phyloP scores from a whole-genome alignment of 176 grass and related monocot genomes.

The Hsuehochloa calcarea region DNA sequence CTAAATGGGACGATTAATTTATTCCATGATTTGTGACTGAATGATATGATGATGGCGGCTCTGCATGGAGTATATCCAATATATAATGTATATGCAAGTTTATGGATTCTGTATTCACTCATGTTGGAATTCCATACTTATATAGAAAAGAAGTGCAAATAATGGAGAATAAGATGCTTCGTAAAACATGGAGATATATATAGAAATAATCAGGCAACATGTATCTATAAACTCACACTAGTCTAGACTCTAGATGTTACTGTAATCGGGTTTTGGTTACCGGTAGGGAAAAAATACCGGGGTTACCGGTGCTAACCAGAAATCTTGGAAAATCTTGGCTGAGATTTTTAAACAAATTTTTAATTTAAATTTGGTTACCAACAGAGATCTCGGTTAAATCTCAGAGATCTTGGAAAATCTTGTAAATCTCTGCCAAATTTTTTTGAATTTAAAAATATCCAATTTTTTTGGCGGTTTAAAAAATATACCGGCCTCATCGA shows the following conservation, averaged over 20 bases:
- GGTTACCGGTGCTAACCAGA: too few relatives aligned
- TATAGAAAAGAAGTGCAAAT: not conserved
- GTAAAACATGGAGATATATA: not conserved
- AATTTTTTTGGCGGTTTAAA: too few relatives aligned
- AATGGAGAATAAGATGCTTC: slow-evolving; percentile 17
- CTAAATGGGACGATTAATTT: not conserved
- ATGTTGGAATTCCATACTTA: not conserved
- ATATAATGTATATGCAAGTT: not conserved
- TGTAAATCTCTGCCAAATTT: too few relatives aligned
- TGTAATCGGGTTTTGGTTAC: not conserved
- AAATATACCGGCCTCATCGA: too few relatives aligned
- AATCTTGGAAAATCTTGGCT: too few relatives aligned
- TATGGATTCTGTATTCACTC: not conserved
- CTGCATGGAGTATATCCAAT: not conserved
- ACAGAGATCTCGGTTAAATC: too few relatives aligned
- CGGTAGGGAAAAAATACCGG: too few relatives aligned
- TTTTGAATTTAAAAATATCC: too few relatives aligned
- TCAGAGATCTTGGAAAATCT: too few relatives aligned
- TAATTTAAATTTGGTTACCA: too few relatives aligned
- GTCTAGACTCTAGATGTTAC: not conserved
- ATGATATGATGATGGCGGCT: not conserved
- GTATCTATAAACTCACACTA: not conserved
- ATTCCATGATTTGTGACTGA: not conserved
- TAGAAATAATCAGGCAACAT: not conserved
- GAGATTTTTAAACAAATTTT: too few relatives aligned